Base-by-base conservation (phyloP, 495 filamentous ascomycete genomes). In the Podospora australis region DNA sequence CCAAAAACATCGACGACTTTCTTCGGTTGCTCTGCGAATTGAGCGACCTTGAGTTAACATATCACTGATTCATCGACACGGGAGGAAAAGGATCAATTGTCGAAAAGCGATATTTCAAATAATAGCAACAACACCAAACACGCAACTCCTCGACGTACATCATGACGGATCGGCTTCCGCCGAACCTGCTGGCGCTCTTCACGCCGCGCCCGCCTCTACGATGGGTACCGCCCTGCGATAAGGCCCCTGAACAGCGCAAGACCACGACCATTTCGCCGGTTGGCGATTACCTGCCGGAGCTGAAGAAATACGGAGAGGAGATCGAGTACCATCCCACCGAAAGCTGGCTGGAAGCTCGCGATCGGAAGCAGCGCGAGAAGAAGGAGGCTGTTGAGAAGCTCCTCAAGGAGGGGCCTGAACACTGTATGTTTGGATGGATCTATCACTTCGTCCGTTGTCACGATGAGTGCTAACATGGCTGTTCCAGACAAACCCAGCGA, bases 151-250 rank as follows among this genome's bases (percentile, higher is more conserved):
- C n/a, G n/a, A n/a, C n/a, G n/a, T n/a, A n/a, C n/a, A n/a, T n/a
- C n/a, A 36, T 96, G 91, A 97, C 91, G 6, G 90, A 95, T 74
- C 89, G 91, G 68, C 84, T 98, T 6, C 91, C 91, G 41, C 87
- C 87, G 40, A 90, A 91, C 53, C 80, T 98, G 25, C 79, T 96
- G 58, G 86, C 86, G 55, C 88, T 98, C 48, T 98, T 98, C 70
- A 85, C 90, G 59, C 87, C 92, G 50, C 86, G 92, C 24, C 92
- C 94, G 40, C 83, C 91, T 43, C 74, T 98, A 53, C 86, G 90
- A 66, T 98, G 86, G 75, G 80, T 96, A 39, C 83, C 87, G 38
- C 88, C 89, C 6, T 73, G 70, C 57, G 91, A 96, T 65, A 78
- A 86, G 59, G 77, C 90, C 22, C 87, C 90, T 26, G 88, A 95